Base-by-base conservation (phyloP, 192 early-diverging fungal genomes). In the Entophlyctis luteolus region DNA sequence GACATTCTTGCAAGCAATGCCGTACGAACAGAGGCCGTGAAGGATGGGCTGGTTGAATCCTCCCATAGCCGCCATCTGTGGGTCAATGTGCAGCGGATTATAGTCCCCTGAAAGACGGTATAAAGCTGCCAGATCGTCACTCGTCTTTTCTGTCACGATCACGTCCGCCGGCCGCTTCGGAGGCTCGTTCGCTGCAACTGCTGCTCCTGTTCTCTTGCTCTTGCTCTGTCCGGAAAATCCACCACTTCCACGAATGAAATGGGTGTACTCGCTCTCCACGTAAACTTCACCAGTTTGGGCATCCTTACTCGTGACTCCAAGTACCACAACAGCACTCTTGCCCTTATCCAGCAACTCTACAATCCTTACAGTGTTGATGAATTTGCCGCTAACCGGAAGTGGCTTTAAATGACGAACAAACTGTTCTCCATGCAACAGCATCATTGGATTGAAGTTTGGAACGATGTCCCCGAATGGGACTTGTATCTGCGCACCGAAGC, bases 361-460 rank as follows among this genome's bases (percentile, higher is more conserved):
- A 52, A 97, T 72, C 70, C 81, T 83, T 62, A 88, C 82, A 23
- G 79, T 87, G 62, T 90, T 88, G 56, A 78, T 83, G 38, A 99
- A 82, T 38, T 77, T 89, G 48, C 91, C 95, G 53, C 82, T 78
- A 55, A 91, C 90, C 32, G 95, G 95, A 31, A 97, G 82, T 27
- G 91, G 88, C 50, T 89, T 88, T 68, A 92, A 81, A 68, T 98
- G 68, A 68, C 90, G 88, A 52, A 95, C 77, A 80, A 89, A 98
- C 82, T 99, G 98, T 82, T 99, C 96, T 71, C 95, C 96, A 79
- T 99, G 98, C 50, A 99, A 83, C 57, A 99, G 86, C 91, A 96
- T 93, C 93, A 96, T 96, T 2, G 87, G 88, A 78, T 91, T 91
- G 76, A 91, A 93, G 58, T 88, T 77, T 14, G 87, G 88, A 22